Percentiles rank a stretch among this genome's conserved stretches.
Conservation (phyloP, 1,284 basidiomycete species). For the Tilletia indica region DNA sequence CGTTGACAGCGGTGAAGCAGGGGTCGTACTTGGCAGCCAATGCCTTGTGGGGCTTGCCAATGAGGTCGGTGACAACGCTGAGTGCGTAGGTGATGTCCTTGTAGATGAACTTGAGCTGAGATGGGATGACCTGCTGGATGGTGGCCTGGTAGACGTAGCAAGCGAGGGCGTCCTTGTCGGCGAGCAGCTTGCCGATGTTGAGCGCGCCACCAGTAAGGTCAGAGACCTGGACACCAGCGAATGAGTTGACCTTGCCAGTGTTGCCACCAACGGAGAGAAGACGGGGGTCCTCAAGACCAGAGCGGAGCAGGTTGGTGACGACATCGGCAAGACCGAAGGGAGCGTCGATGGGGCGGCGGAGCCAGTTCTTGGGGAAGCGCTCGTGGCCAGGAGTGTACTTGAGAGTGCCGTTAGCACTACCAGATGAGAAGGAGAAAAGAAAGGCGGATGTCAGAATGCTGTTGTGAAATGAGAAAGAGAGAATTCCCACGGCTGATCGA, state of each 20-base stretch:
- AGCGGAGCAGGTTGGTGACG: slow-evolving; percentile 33
- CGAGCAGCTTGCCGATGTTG: slow-evolving; percentile 26
- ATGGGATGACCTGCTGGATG: slow-evolving; percentile 26
- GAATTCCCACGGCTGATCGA: too few species aligned
- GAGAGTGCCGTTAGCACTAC: slow-evolving; percentile 24
- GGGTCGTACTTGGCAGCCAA: slow-evolving; percentile 34
- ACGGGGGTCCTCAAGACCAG: too few species aligned
- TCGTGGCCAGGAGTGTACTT: slow-evolving; percentile 43
- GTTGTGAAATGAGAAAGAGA: too few species aligned
- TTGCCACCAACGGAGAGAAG: slow-evolving; percentile 39
- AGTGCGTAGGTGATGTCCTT: slow-evolving; percentile 30
- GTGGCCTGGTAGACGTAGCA: slow-evolving; percentile 39
- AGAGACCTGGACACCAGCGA: slow-evolving; percentile 35
- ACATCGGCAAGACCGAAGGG: slow-evolving; percentile 41
- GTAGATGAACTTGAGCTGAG: slow-evolving; percentile 35
- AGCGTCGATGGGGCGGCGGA: slow-evolving; percentile 33
- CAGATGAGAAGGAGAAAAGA: too few species aligned
- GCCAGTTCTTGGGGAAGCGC: slow-evolving; percentile 31
- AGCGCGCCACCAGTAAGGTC: slow-evolving; percentile 35
- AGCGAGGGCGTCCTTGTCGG: slow-evolving; percentile 31
- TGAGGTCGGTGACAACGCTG: slow-evolving; percentile 29
- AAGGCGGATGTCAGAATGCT: too few species aligned
- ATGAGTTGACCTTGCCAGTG: slow-evolving; percentile 39
- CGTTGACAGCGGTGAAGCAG: slow-evolving; percentile 27
- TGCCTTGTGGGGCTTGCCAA: slow-evolving; percentile 26